Evolutionary conservation across 352 stramenopile genomes (phyloP), one percentile per base, ranked within the genome.

Genomic region (Pythium guiyangense): DNA sequence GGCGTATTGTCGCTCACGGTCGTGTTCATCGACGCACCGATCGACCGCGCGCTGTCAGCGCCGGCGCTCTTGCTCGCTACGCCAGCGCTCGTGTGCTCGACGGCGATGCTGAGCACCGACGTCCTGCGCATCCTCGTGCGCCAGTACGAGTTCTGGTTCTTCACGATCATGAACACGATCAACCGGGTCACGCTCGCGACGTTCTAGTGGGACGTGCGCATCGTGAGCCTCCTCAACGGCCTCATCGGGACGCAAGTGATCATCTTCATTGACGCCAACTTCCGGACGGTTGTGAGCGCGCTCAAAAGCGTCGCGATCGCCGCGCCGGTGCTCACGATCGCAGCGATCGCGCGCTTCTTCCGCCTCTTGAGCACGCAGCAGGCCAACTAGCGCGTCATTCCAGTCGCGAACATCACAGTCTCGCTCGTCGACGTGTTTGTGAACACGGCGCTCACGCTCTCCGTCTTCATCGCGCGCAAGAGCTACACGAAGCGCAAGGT

Each of bases 371-470:
- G 52, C 45, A 52, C 46, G 4, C 44, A 26, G 6, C 17, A 53
- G 10, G n/a, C 11, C 1, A 60, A 60, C 45, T 60, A 60, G 20
- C 54, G 25, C 20, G 15, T 45, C 4, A 63, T 73, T 14, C 49
- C 47, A 6, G 56, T 70, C 29, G 51, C 49, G 10, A 54, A 71
- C 27, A 60, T 74, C 44, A 59, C 57, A 3, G 44, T 78, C 4
- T 44, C 56, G 15, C 46, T 78, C 46, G 25, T 75, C 9, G 72
- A 73, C 29, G 49, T 81, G n/a, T 81, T 74, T n/a, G 51, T 59
- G 35, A 81, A 78, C 50, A 68, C 69, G 8, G 55, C 66, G 12
- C 35, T 70, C 37, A 81, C 69, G 27, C 68, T 81, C 6, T 57
- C 66, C 11, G 45, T 72, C 25, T 78, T 78, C 31, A 58, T 78